Percentiles rank a stretch among this genome's conserved stretches.
Evolutionary conservation across 2,329 filamentous ascomycete genomes (phyloP).

Genomic region (Aspergillus proliferans): DNA sequence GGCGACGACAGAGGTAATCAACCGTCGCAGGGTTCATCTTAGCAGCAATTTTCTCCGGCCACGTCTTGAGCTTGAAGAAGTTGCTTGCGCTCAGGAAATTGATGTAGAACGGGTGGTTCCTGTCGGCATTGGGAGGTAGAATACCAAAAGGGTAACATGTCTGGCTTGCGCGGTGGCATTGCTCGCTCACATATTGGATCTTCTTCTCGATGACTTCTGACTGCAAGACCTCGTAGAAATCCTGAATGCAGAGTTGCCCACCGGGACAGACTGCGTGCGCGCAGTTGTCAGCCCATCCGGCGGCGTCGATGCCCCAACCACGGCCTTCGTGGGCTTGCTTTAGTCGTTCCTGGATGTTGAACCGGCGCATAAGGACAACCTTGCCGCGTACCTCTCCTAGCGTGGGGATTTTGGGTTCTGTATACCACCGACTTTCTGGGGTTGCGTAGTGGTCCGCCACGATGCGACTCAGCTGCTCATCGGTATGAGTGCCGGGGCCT

Average conservation of each 20-base stretch:
- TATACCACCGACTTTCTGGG: slow-evolving; percentile 64
- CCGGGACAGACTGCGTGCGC: slow-evolving; percentile 64
- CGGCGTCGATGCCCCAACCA: slow-evolving; percentile 55
- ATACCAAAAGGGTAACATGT: slow-evolving; percentile 41
- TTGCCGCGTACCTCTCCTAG: slow-evolving; percentile 75
- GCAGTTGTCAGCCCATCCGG: slow-evolving; percentile 81
- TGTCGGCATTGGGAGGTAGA: slow-evolving; percentile 36
- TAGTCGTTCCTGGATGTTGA: slow-evolving; percentile 53
- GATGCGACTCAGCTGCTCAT: slow-evolving; percentile 69
- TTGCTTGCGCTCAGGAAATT: slow-evolving; percentile 91
- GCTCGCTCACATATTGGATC: slow-evolving; percentile 64
- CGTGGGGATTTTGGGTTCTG: slow-evolving; percentile 65
- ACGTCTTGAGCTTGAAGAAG: slow-evolving; percentile 87
- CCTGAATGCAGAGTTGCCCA: slow-evolving; percentile 77
- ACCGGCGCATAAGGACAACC: slow-evolving; percentile 78
- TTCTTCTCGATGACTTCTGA: slow-evolving; percentile 73
- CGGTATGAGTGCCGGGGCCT: slow-evolving; percentile 71
- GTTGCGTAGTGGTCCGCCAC: slow-evolving; percentile 65
- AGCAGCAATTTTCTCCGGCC: slow-evolving; percentile 86
- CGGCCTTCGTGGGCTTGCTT: slow-evolving; percentile 41
- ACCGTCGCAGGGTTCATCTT: slow-evolving; percentile 75
- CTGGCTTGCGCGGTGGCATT: slow-evolving; percentile 64
- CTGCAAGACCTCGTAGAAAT: slow-evolving; percentile 85
- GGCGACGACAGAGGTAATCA: slow-evolving; percentile 51
- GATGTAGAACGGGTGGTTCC: slow-evolving; percentile 64